phyloP scores from a whole-genome alignment of 805 yeast species.

The Schwanniomyces occidentalis region DNA sequence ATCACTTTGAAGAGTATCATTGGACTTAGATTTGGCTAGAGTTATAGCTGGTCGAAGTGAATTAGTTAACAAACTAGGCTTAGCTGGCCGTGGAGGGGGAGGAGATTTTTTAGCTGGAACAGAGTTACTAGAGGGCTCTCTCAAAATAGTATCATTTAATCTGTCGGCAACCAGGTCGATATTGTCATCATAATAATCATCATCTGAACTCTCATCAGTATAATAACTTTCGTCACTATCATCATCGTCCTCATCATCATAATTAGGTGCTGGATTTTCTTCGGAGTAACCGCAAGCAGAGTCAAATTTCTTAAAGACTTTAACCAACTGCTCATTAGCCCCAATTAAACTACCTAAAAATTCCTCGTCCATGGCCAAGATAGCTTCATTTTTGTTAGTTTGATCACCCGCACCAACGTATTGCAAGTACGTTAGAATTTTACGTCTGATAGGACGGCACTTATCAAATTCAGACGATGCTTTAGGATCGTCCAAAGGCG shows the following conservation, averaged over 20 bases:
- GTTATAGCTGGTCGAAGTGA: slow-evolving; percentile 11
- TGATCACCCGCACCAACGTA: slow-evolving; percentile 57
- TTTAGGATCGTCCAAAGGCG: slow-evolving; percentile 63
- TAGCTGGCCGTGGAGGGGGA: slow-evolving; percentile 30
- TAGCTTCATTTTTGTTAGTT: slow-evolving; percentile 25
- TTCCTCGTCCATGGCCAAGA: slow-evolving; percentile 60
- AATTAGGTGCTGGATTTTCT: slow-evolving; percentile 40
- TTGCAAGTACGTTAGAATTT: slow-evolving; percentile 79
- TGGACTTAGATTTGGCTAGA: slow-evolving; percentile 24
- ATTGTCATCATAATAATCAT: slow-evolving; percentile 35
- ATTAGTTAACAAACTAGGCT: slow-evolving; percentile 15
- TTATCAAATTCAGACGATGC: slow-evolving; percentile 69
- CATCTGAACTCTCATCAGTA: slow-evolving; percentile 32
- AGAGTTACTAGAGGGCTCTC: too few relatives aligned
- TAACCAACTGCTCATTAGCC: slow-evolving; percentile 88
- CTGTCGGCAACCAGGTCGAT: slow-evolving; percentile 6
- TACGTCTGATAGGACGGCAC: slow-evolving; percentile 74
- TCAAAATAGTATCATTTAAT: slow-evolving; percentile 9
- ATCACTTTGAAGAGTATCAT: slow-evolving; percentile 29
- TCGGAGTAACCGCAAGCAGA: slow-evolving; percentile 43
- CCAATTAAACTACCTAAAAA: slow-evolving; percentile 82
- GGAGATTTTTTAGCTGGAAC: slow-evolving; percentile 14
- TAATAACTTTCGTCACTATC: slow-evolving; percentile 36
- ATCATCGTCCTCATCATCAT: slow-evolving; percentile 25
- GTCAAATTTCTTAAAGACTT: slow-evolving; percentile 69